Evolutionary conservation across 78 protist genomes (phyloP), one percentile per base, ranked within the genome.

Genomic region (Tieghemostelium lacteum): DNA sequence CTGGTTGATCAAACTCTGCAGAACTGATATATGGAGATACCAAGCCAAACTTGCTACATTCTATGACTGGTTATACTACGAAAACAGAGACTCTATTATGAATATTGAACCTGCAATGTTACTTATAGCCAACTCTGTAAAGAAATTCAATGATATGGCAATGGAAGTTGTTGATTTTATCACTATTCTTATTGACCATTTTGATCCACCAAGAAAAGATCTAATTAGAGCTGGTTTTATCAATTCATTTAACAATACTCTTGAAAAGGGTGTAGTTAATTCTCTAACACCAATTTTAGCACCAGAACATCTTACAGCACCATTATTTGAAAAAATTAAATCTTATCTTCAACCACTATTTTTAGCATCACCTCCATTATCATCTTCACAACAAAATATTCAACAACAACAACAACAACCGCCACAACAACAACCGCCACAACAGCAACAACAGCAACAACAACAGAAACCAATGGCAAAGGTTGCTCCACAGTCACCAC

Each of bases 41-140:
- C 55, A 78, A 12, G 61, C 75, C 16, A 94, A 93, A 20, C 31
- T 70, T 57, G 86, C 94, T 0, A 24, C 92, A 37, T 94, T 92
- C 40, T 93, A 58, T 28, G 96, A 94, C 36, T 94, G 92, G 94
- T 20, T 94, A 6, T 67, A 39, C 34, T 94, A 69, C 54, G 95
- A 83, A 22, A 86, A 29, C 19, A 49, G 50, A 33, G 96, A 93
- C 63, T 86, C 78, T 8, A 86, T 94, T 39, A 89, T 92, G 95
- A 92, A 92, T 34, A 93, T 94, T 24, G 96, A 94, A 36, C 96
- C 96, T 19, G 95, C 93, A 1, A 42, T 93, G 42, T 73, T 92
- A 12, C 62, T 94, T 24, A 94, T 94, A 88, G 77, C 87, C 45
- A 39, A 72, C 37, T 86, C 94, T n/a, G 80, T 94, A 5, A 89